phyloP scores from a whole-genome alignment of 352 stramenopile genomes.

The Pythium periplocum region DNA sequence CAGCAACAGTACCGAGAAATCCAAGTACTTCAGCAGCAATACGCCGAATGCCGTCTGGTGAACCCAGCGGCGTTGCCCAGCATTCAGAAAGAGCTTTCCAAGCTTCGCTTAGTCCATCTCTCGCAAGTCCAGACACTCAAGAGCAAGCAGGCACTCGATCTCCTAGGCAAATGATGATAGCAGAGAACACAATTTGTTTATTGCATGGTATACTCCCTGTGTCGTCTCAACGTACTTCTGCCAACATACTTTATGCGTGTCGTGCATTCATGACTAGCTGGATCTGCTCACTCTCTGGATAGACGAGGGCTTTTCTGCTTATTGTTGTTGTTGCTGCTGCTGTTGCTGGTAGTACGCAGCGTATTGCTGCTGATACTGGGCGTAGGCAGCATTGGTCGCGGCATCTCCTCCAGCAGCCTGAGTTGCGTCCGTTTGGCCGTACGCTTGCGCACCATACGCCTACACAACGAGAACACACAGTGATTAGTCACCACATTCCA shows the following conservation, averaged over 20 bases:
- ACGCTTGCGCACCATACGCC: constrained; percentile 40
- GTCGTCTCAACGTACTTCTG: too few relatives aligned
- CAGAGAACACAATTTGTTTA: too few relatives aligned
- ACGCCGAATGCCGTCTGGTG: constrained; percentile 67
- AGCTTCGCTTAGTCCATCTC: constrained; percentile 77
- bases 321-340: constrained; percentile 8
- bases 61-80: constrained; percentile 69
- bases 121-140: constrained; percentile 85
- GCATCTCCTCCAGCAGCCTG: constrained; percentile 9
- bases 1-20: constrained; percentile 87
- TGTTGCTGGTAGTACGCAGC: constrained; percentile 67
- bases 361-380: constrained; percentile 28
- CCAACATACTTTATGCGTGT: too few relatives aligned
- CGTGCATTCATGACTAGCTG: too few relatives aligned
- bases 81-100: constrained; percentile 82
- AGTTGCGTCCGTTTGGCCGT: constrained; percentile 32
- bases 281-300: too few relatives aligned
- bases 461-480: constrained; percentile 18
- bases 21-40: constrained; percentile 78
- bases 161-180: constrained; percentile 48
- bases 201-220: too few relatives aligned
- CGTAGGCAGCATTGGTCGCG: constrained; percentile 15
- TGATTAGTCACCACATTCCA: constrained; percentile 4
- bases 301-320: constrained; percentile 3
- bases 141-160: constrained; percentile 75